Evolutionary conservation across 257 asterid species (phyloP), one percentile per base, ranked within the genome.

Genomic region (Coffea eugenioides): DNA sequence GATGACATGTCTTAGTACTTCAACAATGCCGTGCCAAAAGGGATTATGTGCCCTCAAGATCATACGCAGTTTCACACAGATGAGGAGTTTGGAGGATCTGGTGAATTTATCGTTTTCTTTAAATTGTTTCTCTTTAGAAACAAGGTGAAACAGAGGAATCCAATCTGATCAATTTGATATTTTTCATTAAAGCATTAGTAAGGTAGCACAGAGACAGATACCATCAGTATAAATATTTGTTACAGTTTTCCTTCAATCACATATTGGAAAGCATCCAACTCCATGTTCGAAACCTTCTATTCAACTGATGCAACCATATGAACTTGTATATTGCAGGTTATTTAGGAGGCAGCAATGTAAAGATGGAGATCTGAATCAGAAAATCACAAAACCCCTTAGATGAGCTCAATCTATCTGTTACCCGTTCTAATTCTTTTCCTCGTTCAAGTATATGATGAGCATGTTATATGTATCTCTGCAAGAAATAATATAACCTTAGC

Each of bases 331-430:
- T 71, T 86, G 77, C 93, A 93, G 97, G 92, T 76, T 85, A 82
- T 67, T 46, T 67, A 3, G 94, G 89, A 81, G 78, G 85, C 74
- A 84, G 86, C 71, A 82, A 88, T 75, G 90, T 90, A 80, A 93
- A 90, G 93, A 82, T 88, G 88, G 97, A 89, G 89, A 93, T 87
- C 95, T 91, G 90, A 91, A 66, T 72, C 81, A 64, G 39, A 54
- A 69, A 76, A 71, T 59, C 68, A 57, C 80, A 62, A 76, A 77
- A 80, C 25, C 48, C 54, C 54, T 69, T 74, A 73, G 80, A 81
- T 61, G 77, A 83, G 75, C 81, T 83, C 74, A 65, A 80, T 83
- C 51, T 73, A 62, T 51, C 76, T 71, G 79, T 69, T 74, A 59
- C 83, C 57, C 80, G 83, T 79, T 65, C 70, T n/a, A 64, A 71